Conservation (phyloP, 352 stramenopile genomes). For the Globisporangium perplexum region DNA sequence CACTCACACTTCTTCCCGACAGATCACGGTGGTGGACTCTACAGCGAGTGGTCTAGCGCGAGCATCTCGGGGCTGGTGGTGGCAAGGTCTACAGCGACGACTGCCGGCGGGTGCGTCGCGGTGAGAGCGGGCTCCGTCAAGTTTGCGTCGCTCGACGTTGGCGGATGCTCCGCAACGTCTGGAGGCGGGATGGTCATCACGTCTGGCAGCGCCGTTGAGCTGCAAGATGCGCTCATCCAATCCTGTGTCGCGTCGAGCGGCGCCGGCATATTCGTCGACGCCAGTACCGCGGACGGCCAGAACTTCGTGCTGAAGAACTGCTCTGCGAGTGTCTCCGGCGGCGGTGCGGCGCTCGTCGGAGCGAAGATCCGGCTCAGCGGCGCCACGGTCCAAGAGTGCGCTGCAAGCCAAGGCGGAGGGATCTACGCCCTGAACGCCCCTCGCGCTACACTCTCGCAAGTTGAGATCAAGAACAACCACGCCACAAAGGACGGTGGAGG, state of each 20-base stretch:
- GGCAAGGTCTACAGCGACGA: conserved; percentile 10
- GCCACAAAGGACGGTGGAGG: conserved; percentile 25
- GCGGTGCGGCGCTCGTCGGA: conserved; percentile 26
- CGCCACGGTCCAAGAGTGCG: conserved; percentile 19
- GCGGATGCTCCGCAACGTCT: conserved; percentile 13
- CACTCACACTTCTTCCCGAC: neutral
- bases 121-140: conserved; percentile 16
- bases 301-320: conserved; percentile 9
- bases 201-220: conserved; percentile 13
- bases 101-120: conserved; percentile 20
- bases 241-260: conserved; percentile 16
- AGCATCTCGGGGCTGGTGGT: conserved; percentile 17
- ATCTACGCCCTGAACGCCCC: conserved; percentile 7
- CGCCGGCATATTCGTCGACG: conserved; percentile 25
- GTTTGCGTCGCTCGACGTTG: neutral
- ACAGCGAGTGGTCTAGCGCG: conserved; percentile 15
- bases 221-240: conserved; percentile 7
- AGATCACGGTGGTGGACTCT: conserved; percentile 30
- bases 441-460: conserved; percentile 2
- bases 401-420: conserved; percentile 20
- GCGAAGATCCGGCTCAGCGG: conserved; percentile 17
- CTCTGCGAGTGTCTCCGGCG: conserved; percentile 14
- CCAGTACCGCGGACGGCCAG: conserved; percentile 16
- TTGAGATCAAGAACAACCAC: conserved; percentile 14
- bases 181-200: conserved; percentile 24